Evolutionary conservation across 805 yeast species (phyloP).

Genomic region (Tanozyma kutaoensis): DNA sequence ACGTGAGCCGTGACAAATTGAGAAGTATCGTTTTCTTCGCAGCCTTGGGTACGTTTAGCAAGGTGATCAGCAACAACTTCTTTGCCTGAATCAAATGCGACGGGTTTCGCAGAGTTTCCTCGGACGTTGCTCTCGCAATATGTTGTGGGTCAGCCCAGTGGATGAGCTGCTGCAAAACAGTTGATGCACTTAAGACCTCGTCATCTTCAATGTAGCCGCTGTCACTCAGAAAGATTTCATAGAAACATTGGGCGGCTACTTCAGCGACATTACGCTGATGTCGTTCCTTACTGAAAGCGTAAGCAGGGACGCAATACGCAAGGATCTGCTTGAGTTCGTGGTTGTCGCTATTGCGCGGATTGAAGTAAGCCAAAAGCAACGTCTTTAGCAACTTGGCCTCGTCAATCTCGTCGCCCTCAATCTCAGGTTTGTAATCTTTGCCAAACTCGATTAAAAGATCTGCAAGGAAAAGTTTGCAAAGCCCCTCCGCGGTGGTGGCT

Average conservation of each 20-base stretch:
- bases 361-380: conserved; percentile 60
- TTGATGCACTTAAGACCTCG: conserved; percentile 28
- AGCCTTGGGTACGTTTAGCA: conserved; percentile 35
- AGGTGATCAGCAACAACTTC: conserved; percentile 39
- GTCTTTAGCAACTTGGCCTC: conserved; percentile 44
- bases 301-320: conserved; percentile 81
- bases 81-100: conserved; percentile 45
- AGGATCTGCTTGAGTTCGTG: conserved; percentile 65
- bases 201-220: conserved; percentile 19
- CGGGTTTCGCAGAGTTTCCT: conserved; percentile 25
- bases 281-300: conserved; percentile 57
- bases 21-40: conserved; percentile 40
- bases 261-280: conserved; percentile 60
- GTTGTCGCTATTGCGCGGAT: conserved; percentile 49
- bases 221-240: conserved; percentile 35
- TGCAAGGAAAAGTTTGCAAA: conserved; percentile 70
- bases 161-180: conserved; percentile 55
- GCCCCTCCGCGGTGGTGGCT: conserved; percentile 73
- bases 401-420: conserved; percentile 10
- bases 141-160: conserved; percentile 79
- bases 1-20: conserved; percentile 33
- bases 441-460: conserved; percentile 50
- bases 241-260: conserved; percentile 53
- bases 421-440: conserved; percentile 1
- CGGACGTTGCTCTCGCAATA: conserved; percentile 35